Evolutionary conservation across 129 eudicot genomes (phyloP).

Genomic region (Artemisia argyi): DNA sequence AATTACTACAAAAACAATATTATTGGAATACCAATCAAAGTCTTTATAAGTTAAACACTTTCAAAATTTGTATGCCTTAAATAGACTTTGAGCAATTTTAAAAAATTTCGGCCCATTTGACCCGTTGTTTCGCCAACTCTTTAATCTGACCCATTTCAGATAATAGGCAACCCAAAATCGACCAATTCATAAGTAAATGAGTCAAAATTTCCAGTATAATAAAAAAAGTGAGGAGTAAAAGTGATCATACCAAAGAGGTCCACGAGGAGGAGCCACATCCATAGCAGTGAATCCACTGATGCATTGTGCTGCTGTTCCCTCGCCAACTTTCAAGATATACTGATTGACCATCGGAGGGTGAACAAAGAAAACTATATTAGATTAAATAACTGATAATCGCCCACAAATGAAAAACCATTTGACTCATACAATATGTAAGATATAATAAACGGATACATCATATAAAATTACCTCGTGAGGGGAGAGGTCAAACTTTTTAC

Average conservation of each 20-base stretch:
- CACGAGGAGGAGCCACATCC: conserved; percentile 86
- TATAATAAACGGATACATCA: background rate
- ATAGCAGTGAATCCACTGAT: conserved; percentile 83
- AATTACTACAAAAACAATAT: no score
- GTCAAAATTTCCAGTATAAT: no score
- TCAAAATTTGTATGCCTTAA: no score
- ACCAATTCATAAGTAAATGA: no score
- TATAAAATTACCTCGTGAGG: conserved; percentile 33
- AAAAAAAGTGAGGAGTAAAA: background rate
- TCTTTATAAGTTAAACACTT: no score
- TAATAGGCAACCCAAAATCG: background rate
- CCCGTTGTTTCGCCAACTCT: no score
- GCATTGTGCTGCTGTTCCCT: conserved; percentile 80
- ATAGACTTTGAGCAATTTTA: no score
- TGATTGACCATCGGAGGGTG: conserved; percentile 21
- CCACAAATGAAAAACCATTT: background rate
- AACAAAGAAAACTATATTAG: background rate
- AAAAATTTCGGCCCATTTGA: no score
- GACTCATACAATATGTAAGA: background rate
- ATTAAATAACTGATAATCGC: background rate
- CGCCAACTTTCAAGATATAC: conserved; percentile 85
- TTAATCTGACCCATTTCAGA: background rate
- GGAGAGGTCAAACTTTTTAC: conserved; percentile 26
- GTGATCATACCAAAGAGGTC: conserved; percentile 75
- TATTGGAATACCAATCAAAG: no score